Percentiles rank a stretch among this genome's conserved stretches.
Conservation (phyloP, 129 eudicot species). For the Flaveria ramosissima region DNA sequence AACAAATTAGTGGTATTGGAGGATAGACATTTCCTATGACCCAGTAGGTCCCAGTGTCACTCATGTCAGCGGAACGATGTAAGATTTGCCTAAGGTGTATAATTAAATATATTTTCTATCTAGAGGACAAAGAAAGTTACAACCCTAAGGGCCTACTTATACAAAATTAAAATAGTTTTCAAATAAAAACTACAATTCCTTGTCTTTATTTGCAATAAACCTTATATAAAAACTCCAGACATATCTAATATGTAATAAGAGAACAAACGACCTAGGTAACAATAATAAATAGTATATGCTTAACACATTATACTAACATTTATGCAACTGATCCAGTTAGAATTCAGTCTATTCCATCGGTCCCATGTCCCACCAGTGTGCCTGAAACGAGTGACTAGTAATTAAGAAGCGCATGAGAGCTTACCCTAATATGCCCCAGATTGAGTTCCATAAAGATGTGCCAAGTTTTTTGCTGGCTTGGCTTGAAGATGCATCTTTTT, state of each 20-base stretch:
- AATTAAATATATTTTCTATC: background rate
- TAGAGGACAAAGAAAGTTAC: background rate
- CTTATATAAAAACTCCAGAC: background rate
- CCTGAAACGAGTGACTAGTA: conserved; percentile 6
- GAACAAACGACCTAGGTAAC: background rate
- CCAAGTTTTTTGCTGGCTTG: conserved; percentile 28
- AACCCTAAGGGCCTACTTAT: too few relatives aligned
- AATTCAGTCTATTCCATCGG: too few relatives aligned
- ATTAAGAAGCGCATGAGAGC: conserved; percentile 8
- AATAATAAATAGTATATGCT: background rate
- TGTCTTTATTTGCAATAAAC: too few relatives aligned
- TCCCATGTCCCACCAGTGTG: background rate
- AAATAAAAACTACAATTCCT: too few relatives aligned
- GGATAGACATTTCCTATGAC: background rate
- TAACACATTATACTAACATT: background rate
- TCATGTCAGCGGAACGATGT: background rate
- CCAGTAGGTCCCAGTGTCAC: background rate
- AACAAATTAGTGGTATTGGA: background rate
- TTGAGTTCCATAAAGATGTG: conserved; percentile 53
- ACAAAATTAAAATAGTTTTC: too few relatives aligned
- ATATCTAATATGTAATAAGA: too few relatives aligned
- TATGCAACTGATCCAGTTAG: background rate
- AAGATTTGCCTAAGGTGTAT: background rate
- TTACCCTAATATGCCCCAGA: conserved; percentile 62
- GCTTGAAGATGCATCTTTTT: conserved; percentile 33